Evolutionary conservation across 148 eudicot species (phyloP).

Genomic region (Camellia lanceoleosa): DNA sequence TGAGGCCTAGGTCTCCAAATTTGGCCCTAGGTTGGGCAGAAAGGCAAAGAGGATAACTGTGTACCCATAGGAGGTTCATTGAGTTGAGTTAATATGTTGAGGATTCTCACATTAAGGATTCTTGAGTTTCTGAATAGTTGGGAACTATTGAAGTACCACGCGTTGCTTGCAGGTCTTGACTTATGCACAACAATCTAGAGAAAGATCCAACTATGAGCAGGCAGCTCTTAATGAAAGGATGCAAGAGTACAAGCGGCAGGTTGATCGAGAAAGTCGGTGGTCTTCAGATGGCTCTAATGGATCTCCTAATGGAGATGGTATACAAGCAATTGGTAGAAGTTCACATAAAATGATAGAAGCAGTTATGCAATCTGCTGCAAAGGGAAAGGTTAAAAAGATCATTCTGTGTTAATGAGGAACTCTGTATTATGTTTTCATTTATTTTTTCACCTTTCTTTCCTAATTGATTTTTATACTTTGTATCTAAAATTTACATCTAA

Average conservation of each 20-base stretch:
- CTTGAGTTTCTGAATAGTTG: background rate
- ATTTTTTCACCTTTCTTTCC: background rate
- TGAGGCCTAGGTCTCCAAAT: background rate
- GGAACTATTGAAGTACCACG: background rate
- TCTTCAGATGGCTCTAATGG: constrained; percentile 75
- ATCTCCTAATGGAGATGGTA: constrained; percentile 89
- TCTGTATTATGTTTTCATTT: background rate
- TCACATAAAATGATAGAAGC: constrained; percentile 93
- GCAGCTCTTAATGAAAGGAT: constrained; percentile 88
- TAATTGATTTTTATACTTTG: background rate
- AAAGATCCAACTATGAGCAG: constrained; percentile 88
- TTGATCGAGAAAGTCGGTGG: constrained; percentile 87
- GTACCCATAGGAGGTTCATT: too few relatives aligned
- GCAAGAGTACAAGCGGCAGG: constrained; percentile 89
- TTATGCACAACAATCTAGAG: constrained; percentile 90
- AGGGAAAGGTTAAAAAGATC: constrained; percentile 63
- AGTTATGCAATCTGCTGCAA: constrained; percentile 93
- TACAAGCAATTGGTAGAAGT: constrained; percentile 89
- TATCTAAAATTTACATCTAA: constrained; percentile 4
- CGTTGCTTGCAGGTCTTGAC: constrained; percentile 65
- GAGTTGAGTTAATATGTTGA: background rate
- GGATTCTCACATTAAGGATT: background rate
- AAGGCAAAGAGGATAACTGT: background rate
- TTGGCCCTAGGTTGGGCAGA: background rate
- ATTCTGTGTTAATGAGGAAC: background rate